These are phyloP conservation scores for Ustilago lituana DNA, from an alignment of 1,284 basidiomycete genomes.

Conservation along the genomic window DNA sequence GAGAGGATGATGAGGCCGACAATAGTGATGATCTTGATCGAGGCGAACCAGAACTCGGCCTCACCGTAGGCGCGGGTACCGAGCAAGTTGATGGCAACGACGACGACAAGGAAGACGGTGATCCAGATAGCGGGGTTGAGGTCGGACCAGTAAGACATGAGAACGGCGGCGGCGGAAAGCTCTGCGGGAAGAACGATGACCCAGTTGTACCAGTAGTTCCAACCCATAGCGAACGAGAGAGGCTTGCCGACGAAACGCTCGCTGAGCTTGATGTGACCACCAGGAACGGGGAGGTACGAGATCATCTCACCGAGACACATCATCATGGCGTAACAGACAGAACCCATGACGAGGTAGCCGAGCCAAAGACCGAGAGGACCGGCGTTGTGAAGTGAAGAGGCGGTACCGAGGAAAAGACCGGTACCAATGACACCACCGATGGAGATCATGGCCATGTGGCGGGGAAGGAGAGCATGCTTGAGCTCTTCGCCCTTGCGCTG, in stretches of 20 bases:
- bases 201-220: conserved; percentile 73
- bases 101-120: conserved; percentile 77
- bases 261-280: conserved; percentile 82
- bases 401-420: conserved; percentile 77
- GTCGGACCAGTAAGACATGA: conserved; percentile 78
- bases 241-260: conserved; percentile 82
- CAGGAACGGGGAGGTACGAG: conserved; percentile 72
- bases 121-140: conserved; percentile 80
- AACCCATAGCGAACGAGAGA: conserved; percentile 73
- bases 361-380: conserved; percentile 69
- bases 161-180: conserved; percentile 77
- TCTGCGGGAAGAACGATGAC: conserved; percentile 77
- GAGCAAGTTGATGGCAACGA: conserved; percentile 79
- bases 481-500: conserved; percentile 55
- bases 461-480: conserved; percentile 48
- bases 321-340: conserved; percentile 62
- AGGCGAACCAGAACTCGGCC: conserved; percentile 69
- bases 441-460: conserved; percentile 53
- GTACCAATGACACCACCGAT: conserved; percentile 57
- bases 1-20: conserved; percentile 63
- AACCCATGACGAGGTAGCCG: conserved; percentile 66
- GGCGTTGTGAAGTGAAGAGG: conserved; percentile 70
- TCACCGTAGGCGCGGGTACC: conserved; percentile 70
- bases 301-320: conserved; percentile 70
- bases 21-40: conserved; percentile 64